phyloP scores from a whole-genome alignment of 306 rosid species.

The Notholithocarpus densiflorus region DNA sequence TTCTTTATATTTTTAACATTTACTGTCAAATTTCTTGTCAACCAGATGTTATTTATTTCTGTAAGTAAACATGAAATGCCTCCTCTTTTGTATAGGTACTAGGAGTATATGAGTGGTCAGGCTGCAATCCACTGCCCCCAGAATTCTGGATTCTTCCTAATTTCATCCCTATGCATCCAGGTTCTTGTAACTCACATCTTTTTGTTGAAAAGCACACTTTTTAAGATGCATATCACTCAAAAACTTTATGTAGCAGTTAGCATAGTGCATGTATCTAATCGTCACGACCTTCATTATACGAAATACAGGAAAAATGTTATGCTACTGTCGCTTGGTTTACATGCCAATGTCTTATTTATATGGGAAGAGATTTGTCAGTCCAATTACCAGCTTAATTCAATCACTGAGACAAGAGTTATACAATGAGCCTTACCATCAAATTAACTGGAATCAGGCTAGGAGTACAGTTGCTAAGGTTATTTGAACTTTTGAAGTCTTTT shows the following conservation, averaged over 20 bases:
- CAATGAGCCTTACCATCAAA: conserved; percentile 38
- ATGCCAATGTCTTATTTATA: conserved; percentile 75
- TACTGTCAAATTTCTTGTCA: too few species aligned
- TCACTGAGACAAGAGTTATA: conserved; percentile 46
- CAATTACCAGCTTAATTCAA: conserved; percentile 36
- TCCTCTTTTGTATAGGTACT: conserved; percentile 27
- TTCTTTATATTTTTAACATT: too few species aligned
- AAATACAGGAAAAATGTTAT: conserved; percentile 57
- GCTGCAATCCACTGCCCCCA: conserved; percentile 74
- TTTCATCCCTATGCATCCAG: conserved; percentile 54
- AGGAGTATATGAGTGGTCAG: conserved; percentile 70
- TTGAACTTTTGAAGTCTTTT: background rate
- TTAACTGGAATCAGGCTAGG: conserved; percentile 45
- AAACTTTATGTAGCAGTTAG: too few species aligned
- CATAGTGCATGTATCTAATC: too few species aligned
- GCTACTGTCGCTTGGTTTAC: conserved; percentile 68
- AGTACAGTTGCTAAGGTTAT: conserved; percentile 47
- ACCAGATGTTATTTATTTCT: too few species aligned
- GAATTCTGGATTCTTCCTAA: conserved; percentile 71
- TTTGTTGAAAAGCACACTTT: background rate
- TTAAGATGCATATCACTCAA: background rate
- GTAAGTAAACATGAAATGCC: background rate
- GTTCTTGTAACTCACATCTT: conserved; percentile 4
- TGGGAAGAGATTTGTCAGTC: conserved; percentile 64
- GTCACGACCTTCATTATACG: background rate